Evolutionary conservation across 116 monocot genomes (phyloP).

Genomic region (Thalassia testudinum): DNA sequence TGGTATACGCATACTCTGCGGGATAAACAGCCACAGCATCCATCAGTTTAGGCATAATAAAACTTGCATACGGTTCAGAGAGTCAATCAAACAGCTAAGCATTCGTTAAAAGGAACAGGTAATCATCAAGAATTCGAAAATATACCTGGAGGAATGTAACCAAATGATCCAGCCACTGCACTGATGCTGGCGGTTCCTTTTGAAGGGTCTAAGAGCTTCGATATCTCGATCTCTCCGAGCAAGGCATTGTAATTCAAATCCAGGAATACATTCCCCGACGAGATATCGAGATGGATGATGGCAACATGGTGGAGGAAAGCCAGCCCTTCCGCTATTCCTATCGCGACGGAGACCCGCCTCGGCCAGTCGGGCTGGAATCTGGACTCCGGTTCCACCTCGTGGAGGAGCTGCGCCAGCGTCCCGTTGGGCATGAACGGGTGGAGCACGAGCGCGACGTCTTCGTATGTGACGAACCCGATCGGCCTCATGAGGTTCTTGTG

Average conservation of each 20-base stretch:
- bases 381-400: conserved; percentile 7
- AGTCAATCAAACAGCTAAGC: background rate
- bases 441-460: conserved; percentile 66
- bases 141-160: conserved; percentile 85
- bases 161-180: conserved; percentile 82
- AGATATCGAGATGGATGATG: conserved; percentile 72
- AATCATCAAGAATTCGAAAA: background rate
- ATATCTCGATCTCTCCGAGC: conserved; percentile 76
- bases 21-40: background rate
- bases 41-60: too few relatives aligned
- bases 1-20: conserved; percentile 89
- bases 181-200: conserved; percentile 91
- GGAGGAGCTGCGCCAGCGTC: conserved; percentile 45
- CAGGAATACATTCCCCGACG: conserved; percentile 52
- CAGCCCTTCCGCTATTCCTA: conserved; percentile 66
- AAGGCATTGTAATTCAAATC: conserved; percentile 54
- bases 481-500: conserved; percentile 62
- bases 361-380: conserved; percentile 46
- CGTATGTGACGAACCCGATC: conserved; percentile 75
- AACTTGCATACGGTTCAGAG: too few relatives aligned
- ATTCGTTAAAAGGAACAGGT: background rate
- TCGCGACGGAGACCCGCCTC: conserved; percentile 32
- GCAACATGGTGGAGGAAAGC: conserved; percentile 66
- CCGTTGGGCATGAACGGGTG: conserved; percentile 61
- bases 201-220: conserved; percentile 76